These are phyloP conservation scores for Astrocystis sublimbata DNA, from an alignment of 495 filamentous ascomycete genomes.

Conservation along the genomic window DNA sequence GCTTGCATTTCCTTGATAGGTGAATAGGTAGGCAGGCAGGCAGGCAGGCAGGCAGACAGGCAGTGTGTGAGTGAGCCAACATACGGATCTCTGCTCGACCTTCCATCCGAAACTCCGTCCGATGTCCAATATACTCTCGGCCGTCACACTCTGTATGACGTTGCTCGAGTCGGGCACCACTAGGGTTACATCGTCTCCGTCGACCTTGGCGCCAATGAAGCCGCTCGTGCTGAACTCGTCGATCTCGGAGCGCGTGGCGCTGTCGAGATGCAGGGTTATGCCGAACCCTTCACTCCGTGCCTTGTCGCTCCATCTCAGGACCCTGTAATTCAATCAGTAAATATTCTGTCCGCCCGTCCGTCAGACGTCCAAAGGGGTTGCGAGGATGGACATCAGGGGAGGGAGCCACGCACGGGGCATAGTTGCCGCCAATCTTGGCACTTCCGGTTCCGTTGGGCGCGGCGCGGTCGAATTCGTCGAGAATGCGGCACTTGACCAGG, in stretches of 20 bases:
- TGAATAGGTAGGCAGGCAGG: too few relatives aligned
- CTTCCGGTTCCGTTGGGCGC: constrained; percentile 73
- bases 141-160: constrained; percentile 82
- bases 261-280: constrained; percentile 87
- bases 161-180: constrained; percentile 78
- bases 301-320: constrained; percentile 75
- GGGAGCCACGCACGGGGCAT: constrained; percentile 54
- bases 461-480: constrained; percentile 75
- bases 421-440: constrained; percentile 78
- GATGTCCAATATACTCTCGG: constrained; percentile 68
- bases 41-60: too few relatives aligned
- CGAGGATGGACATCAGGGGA: background rate
- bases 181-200: constrained; percentile 62
- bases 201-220: constrained; percentile 72
- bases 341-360: too few relatives aligned
- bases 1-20: too few relatives aligned
- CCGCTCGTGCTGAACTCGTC: constrained; percentile 91
- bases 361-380: too few relatives aligned
- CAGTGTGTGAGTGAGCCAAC: constrained; percentile 21
- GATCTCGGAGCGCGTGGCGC: constrained; percentile 71
- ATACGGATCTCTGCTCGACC: constrained; percentile 61
- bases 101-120: constrained; percentile 64
- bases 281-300: constrained; percentile 72
- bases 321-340: constrained; percentile 29
- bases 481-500: constrained; percentile 74